A percentile compares a stretch with the other conserved stretches of the same genome.
These are phyloP conservation scores for Casaregolazyma lundiana DNA, from an alignment of 1,139 yeast genomes.

Conservation along the genomic window DNA sequence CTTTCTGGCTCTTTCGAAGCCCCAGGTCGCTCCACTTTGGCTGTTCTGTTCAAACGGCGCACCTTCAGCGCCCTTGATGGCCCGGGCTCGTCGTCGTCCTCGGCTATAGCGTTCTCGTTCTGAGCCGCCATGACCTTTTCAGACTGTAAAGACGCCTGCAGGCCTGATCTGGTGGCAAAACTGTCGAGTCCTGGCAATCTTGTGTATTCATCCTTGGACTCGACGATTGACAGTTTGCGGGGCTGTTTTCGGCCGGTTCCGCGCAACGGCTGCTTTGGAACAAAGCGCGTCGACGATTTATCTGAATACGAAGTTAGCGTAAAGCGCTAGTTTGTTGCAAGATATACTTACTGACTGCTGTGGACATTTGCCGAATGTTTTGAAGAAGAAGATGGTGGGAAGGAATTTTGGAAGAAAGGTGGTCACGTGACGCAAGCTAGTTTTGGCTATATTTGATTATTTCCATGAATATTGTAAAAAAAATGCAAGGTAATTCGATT, in stretches of 20 bases:
- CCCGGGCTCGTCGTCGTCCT: slow-evolving; percentile 4
- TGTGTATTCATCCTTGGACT: slow-evolving; percentile 12
- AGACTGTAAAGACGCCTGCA: not conserved
- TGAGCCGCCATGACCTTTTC: slow-evolving; percentile 4
- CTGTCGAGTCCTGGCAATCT: slow-evolving; percentile 13
- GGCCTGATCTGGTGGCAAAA: not conserved
- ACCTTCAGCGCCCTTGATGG: not conserved
- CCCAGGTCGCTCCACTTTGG: not conserved
- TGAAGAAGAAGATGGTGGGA: not conserved
- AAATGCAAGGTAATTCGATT: too few species aligned
- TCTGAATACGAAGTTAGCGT: slow-evolving; percentile 13
- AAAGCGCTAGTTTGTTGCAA: not conserved
- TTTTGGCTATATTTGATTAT: too few species aligned
- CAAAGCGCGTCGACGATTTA: slow-evolving; percentile 29
- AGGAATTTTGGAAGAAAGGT: not conserved
- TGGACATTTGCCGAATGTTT: slow-evolving; percentile 26
- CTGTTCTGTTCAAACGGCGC: not conserved
- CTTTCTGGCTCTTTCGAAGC: slow-evolving; percentile 5
- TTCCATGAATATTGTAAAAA: too few species aligned
- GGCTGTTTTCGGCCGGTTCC: slow-evolving; percentile 18
- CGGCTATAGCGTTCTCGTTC: slow-evolving; percentile 6
- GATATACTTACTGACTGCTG: slow-evolving; percentile 32
- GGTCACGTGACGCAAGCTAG: not conserved
- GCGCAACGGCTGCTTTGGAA: slow-evolving; percentile 30
- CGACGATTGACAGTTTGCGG: slow-evolving; percentile 11